Evolutionary conservation across 192 early-diverging fungal species (phyloP).

Genomic region (Coemansia sp.): DNA sequence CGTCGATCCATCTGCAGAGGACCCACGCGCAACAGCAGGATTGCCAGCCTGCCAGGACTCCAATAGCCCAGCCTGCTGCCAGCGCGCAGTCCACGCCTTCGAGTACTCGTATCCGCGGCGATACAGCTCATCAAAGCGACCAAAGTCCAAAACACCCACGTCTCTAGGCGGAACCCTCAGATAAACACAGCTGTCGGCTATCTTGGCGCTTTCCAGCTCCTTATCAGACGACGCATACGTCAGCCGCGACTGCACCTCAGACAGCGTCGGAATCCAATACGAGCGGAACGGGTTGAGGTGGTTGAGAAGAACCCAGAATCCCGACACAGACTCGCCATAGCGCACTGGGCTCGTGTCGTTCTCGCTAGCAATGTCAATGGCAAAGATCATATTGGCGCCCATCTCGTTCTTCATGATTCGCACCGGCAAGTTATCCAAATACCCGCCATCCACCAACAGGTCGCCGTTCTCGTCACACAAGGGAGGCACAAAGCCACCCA

Average conservation of each 20-base stretch:
- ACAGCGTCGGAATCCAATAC: conserved; percentile 81
- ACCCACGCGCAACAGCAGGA: background rate
- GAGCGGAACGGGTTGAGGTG: conserved; percentile 77
- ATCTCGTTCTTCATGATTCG: conserved; percentile 73
- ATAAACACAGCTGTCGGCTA: conserved; percentile 78
- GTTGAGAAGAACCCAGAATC: conserved; percentile 88
- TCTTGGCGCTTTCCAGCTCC: conserved; percentile 89
- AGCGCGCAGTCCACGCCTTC: conserved; percentile 74
- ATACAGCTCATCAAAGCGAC: conserved; percentile 85
- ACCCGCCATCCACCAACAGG: conserved; percentile 98
- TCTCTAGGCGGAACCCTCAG: conserved; percentile 84
- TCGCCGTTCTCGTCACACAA: conserved; percentile 91
- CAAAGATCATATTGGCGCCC: conserved; percentile 91
- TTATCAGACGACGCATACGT: conserved; percentile 91
- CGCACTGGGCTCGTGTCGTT: conserved; percentile 93
- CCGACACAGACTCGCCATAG: conserved; percentile 90
- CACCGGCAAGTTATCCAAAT: conserved; percentile 97
- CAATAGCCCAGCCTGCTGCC: conserved; percentile 75
- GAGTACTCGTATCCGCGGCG: conserved; percentile 86
- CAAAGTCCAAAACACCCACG: conserved; percentile 91
- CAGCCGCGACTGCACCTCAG: conserved; percentile 92
- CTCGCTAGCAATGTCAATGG: conserved; percentile 88
- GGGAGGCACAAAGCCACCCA: conserved; percentile 94
- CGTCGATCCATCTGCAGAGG: conserved; percentile 3
- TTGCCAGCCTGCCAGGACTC: conserved; percentile 41